phyloP scores from a whole-genome alignment of 106 monocot genomes.

The Allium cepa region DNA sequence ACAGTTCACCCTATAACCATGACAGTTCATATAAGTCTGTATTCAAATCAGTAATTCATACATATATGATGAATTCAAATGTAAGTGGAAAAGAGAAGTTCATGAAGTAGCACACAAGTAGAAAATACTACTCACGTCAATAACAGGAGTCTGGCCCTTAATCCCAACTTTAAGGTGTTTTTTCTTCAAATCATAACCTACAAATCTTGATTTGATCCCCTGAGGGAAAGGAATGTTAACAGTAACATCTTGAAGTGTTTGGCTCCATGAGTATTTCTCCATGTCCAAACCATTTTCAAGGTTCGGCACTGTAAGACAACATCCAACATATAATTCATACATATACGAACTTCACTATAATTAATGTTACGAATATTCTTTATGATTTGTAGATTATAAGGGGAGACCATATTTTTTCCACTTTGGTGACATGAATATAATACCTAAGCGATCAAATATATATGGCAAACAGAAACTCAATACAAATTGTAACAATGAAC shows the following conservation, averaged over 20 bases:
- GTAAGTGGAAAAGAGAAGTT: background rate
- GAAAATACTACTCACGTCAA: constrained; percentile 61
- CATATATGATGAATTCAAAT: background rate
- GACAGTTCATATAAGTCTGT: background rate
- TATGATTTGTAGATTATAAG: too few species aligned
- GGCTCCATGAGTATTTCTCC: constrained; percentile 86
- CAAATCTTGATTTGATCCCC: constrained; percentile 77
- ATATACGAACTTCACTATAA: too few species aligned
- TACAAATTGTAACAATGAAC: too few species aligned
- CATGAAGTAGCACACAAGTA: background rate
- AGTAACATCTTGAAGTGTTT: constrained; percentile 75
- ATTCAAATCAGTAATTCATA: background rate
- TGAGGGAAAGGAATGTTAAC: constrained; percentile 66
- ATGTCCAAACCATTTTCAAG: constrained; percentile 91
- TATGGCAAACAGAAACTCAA: too few species aligned
- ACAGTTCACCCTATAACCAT: constrained; percentile 61
- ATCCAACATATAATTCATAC: too few species aligned
- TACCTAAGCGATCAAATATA: too few species aligned
- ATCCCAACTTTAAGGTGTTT: constrained; percentile 85
- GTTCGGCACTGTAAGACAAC: constrained; percentile 51
- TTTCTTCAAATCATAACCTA: constrained; percentile 84
- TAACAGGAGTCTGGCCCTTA: constrained; percentile 73
- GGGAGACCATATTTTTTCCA: too few species aligned
- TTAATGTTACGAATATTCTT: too few species aligned
- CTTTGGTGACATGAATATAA: too few species aligned